These are phyloP conservation scores for Echinosophora koreensis DNA, from an alignment of 306 rosid genomes.

Conservation along the genomic window DNA sequence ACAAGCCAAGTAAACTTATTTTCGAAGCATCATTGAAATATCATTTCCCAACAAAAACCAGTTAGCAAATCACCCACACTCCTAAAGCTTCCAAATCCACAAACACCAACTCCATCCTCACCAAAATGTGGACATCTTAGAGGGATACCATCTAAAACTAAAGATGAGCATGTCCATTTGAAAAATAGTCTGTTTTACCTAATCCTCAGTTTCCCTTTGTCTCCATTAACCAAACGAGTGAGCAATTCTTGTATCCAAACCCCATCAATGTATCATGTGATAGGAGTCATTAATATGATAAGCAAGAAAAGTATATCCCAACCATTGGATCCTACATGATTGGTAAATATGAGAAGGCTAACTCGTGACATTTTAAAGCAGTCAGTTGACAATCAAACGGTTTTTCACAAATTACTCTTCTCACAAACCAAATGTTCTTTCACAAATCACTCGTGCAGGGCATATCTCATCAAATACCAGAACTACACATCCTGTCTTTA, in stretches of 20 bases:
- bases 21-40: slow-evolving; percentile 30
- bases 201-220: background rate
- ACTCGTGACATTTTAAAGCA: background rate
- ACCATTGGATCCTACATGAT: slow-evolving; percentile 4
- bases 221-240: slow-evolving; percentile 6
- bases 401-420: slow-evolving; percentile 18
- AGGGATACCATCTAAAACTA: slow-evolving; percentile 5
- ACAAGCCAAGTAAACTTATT: slow-evolving; percentile 18
- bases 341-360: slow-evolving; percentile 5
- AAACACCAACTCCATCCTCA: slow-evolving; percentile 15
- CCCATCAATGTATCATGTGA: background rate
- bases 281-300: slow-evolving; percentile 18
- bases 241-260: background rate
- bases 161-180: slow-evolving; percentile 30
- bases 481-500: slow-evolving; percentile 5
- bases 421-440: slow-evolving; percentile 17
- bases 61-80: background rate
- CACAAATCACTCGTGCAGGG: slow-evolving; percentile 6
- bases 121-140: slow-evolving; percentile 5
- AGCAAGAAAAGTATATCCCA: slow-evolving; percentile 5
- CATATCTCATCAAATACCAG: slow-evolving; percentile 13
- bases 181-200: slow-evolving; percentile 23
- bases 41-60: background rate
- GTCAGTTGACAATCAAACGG: slow-evolving; percentile 18
- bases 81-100: slow-evolving; percentile 32